phyloP scores from a whole-genome alignment of 1,284 basidiomycete genomes.

The Trichosporon faecale region DNA sequence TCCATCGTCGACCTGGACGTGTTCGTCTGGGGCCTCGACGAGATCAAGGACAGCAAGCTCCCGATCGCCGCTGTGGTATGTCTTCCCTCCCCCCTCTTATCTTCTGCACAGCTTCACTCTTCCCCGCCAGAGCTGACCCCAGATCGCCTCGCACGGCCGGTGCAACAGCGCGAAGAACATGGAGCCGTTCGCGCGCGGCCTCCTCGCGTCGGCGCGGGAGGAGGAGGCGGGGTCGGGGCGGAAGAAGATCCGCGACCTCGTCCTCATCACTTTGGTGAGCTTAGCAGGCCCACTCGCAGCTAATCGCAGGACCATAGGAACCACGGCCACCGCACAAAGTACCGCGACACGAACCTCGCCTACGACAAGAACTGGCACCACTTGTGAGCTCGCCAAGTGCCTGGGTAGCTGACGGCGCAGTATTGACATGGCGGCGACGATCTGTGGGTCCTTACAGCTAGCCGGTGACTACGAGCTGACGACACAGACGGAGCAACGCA shows the following conservation, averaged over 20 bases:
- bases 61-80: conserved; percentile 43
- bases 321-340: conserved; percentile 63
- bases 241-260: conserved; percentile 35
- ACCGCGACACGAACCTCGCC: conserved; percentile 58
- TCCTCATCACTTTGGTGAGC: conserved; percentile 49
- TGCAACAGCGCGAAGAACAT: conserved; percentile 41
- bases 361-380: conserved; percentile 66
- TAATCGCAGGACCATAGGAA: conserved; percentile 68
- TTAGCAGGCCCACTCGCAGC: background rate
- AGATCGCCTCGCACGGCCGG: conserved; percentile 48
- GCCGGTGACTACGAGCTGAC: background rate
- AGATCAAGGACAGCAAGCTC: conserved; percentile 31
- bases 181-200: conserved; percentile 40
- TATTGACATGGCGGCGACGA: conserved; percentile 70
- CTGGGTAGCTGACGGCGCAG: conserved; percentile 25
- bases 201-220: conserved; percentile 32
- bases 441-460: conserved; percentile 43
- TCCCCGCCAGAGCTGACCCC: background rate
- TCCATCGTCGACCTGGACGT: conserved; percentile 40
- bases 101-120: background rate
- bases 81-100: background rate
- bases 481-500: conserved; percentile 61
- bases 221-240: conserved; percentile 19
- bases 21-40: conserved; percentile 45
- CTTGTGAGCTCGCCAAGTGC: conserved; percentile 24